phyloP scores from a whole-genome alignment of 352 stramenopile species.

The Pilasporangium apinafurcum region DNA sequence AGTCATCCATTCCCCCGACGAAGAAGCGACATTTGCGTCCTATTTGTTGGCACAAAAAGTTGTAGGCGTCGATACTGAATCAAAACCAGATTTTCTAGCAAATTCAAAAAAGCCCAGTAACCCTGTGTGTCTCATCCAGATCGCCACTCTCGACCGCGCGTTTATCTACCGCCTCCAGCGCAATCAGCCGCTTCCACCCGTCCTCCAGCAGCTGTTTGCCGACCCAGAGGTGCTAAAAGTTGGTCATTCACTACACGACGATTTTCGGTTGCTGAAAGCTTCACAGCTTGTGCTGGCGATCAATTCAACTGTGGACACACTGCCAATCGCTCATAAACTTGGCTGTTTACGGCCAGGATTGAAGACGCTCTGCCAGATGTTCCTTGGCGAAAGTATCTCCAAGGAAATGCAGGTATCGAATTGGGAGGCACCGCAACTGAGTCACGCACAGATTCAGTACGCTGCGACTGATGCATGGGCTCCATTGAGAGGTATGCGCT shows the following conservation, averaged over 20 bases:
- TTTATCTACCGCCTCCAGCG: constrained; percentile 70
- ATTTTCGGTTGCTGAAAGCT: constrained; percentile 57
- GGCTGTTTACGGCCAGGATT: constrained; percentile 68
- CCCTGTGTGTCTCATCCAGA: constrained; percentile 72
- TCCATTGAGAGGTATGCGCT: constrained; percentile 46
- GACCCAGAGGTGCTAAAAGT: constrained; percentile 64
- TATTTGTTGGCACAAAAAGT: constrained; percentile 56
- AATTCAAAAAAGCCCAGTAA: constrained; percentile 44
- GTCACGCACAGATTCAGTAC: constrained; percentile 66
- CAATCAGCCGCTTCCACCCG: constrained; percentile 37
- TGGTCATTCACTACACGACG: constrained; percentile 70
- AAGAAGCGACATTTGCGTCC: constrained; percentile 37
- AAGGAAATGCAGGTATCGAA: constrained; percentile 87
- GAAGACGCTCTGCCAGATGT: constrained; percentile 70
- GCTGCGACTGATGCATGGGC: constrained; percentile 77
- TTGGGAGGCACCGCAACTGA: constrained; percentile 68
- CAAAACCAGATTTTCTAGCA: constrained; percentile 48
- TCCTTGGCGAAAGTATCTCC: constrained; percentile 54
- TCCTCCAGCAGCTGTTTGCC: constrained; percentile 52
- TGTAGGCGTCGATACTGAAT: constrained; percentile 75
- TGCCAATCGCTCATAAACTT: constrained; percentile 71
- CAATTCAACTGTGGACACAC: constrained; percentile 71
- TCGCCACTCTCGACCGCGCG: constrained; percentile 66
- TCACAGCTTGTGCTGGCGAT: constrained; percentile 51
- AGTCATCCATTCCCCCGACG: constrained; percentile 53